phyloP scores from a whole-genome alignment of 2,329 filamentous ascomycete species.

The Aphanocladium album region DNA sequence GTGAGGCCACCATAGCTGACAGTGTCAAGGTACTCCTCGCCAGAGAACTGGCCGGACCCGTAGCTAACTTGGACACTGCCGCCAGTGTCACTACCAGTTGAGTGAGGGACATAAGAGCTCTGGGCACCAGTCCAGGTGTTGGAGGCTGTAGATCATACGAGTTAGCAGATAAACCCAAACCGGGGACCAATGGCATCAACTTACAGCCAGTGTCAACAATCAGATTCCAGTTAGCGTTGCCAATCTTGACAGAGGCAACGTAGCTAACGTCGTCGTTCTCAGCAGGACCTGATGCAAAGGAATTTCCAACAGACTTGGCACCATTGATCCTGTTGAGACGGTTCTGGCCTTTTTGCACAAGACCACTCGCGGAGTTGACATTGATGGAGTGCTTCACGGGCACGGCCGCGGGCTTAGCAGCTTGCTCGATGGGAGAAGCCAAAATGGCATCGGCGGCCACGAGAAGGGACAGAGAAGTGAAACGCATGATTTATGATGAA shows the following conservation, averaged over 20 bases:
- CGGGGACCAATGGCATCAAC: neutral
- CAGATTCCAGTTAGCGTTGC: conserved; percentile 21
- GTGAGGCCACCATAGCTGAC: conserved; percentile 27
- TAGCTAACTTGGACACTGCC: conserved; percentile 21
- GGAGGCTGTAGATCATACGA: conserved; percentile 16
- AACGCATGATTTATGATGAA: conserved; percentile 2
- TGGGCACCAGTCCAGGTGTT: conserved; percentile 18
- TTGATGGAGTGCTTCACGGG: conserved; percentile 21
- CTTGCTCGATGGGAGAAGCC: conserved; percentile 21
- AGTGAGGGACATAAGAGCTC: conserved; percentile 1
- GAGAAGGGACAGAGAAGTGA: neutral
- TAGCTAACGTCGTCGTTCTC: conserved; percentile 24
- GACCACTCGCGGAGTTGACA: conserved; percentile 20
- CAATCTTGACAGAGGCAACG: conserved; percentile 22
- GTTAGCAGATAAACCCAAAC: neutral
- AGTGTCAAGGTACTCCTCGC: conserved; percentile 24
- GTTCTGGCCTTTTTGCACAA: conserved; percentile 21
- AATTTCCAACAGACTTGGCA: conserved; percentile 2
- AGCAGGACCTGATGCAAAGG: conserved; percentile 18
- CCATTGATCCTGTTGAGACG: conserved; percentile 22
- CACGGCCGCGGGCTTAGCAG: conserved; percentile 17
- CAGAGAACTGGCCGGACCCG: conserved; percentile 24
- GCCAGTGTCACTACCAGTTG: conserved; percentile 17
- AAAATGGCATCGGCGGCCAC: conserved; percentile 19
- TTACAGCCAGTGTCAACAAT: conserved; percentile 27